Percentiles rank a stretch among this genome's conserved stretches.
Evolutionary conservation across 768 basidiomycete genomes (phyloP).

Genomic region (Tremella fuciformis): DNA sequence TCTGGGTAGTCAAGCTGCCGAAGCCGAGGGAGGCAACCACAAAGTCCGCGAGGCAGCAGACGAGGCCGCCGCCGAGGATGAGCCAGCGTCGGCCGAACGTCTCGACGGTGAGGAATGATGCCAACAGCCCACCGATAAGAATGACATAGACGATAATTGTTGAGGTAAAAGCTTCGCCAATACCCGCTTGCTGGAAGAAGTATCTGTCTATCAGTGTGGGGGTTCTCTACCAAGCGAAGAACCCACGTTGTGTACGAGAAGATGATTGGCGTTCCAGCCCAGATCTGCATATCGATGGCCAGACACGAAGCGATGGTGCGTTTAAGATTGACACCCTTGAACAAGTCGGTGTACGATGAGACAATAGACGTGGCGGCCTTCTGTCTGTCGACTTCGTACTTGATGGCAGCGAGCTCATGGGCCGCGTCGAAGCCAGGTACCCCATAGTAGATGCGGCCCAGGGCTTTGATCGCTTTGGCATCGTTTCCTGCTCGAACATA

Average conservation of each 20-base stretch:
- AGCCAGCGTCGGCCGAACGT: too few species aligned
- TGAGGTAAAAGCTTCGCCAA: too few species aligned
- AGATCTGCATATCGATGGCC: neutral
- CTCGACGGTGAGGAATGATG: too few species aligned
- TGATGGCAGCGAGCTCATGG: neutral
- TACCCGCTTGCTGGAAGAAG: too few species aligned
- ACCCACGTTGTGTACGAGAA: conserved; percentile 2
- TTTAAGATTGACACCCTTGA: neutral
- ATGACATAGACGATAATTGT: too few species aligned
- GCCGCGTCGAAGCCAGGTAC: neutral
- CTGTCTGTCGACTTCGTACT: neutral
- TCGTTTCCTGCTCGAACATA: neutral
- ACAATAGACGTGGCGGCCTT: neutral
- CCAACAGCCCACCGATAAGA: too few species aligned
- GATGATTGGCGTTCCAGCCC: neutral
- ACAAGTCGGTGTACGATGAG: neutral
- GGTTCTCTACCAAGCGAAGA: too few species aligned
- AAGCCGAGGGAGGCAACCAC: too few species aligned
- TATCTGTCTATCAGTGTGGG: too few species aligned
- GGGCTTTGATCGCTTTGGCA: neutral
- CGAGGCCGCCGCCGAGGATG: too few species aligned
- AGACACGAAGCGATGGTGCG: neutral
- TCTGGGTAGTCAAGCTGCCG: too few species aligned
- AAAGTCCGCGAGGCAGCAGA: too few species aligned
- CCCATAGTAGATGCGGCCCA: conserved; percentile 9